Percentiles rank a stretch among this genome's conserved stretches.
Evolutionary conservation across 495 filamentous ascomycete species (phyloP).

Genomic region (Umbilicaria muhlenbergii): DNA sequence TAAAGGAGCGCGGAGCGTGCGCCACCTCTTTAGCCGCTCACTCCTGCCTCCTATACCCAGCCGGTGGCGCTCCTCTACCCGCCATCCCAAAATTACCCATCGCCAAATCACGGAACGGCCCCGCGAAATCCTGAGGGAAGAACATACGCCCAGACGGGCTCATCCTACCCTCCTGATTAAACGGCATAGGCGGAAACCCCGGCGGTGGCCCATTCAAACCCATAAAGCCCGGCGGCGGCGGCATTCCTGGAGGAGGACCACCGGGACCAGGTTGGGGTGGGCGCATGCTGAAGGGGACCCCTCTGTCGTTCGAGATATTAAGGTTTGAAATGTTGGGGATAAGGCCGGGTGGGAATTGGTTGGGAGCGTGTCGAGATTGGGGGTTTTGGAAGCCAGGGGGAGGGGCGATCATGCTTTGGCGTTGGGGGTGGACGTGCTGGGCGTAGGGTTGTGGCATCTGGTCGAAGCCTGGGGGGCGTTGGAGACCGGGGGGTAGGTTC

Average conservation of each 20-base stretch:
- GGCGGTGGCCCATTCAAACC: constrained; percentile 27
- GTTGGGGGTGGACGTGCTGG: constrained; percentile 19
- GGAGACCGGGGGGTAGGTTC: constrained; percentile 13
- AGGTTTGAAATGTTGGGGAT: constrained; percentile 24
- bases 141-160: constrained; percentile 2
- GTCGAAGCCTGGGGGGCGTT: constrained; percentile 34
- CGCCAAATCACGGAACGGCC: too few relatives aligned
- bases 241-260: constrained; percentile 30
- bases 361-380: constrained; percentile 23
- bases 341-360: constrained; percentile 28
- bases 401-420: constrained; percentile 26
- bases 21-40: too few relatives aligned
- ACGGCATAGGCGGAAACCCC: constrained; percentile 31
- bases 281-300: constrained; percentile 22
- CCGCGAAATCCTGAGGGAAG: too few relatives aligned
- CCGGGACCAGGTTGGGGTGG: constrained; percentile 9
- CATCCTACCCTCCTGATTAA: constrained; percentile 28
- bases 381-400: constrained; percentile 29
- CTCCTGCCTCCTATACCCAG: too few relatives aligned
- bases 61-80: too few relatives aligned
- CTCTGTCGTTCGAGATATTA: constrained; percentile 23
- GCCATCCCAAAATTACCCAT: too few relatives aligned
- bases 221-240: constrained; percentile 31
- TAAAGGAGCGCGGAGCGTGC: too few relatives aligned
- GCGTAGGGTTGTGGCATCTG: constrained; percentile 21